Percentiles rank a stretch among this genome's conserved stretches.
Conservation (phyloP, 2,329 filamentous ascomycete genomes). For the Clonostachys rhizophaga region DNA sequence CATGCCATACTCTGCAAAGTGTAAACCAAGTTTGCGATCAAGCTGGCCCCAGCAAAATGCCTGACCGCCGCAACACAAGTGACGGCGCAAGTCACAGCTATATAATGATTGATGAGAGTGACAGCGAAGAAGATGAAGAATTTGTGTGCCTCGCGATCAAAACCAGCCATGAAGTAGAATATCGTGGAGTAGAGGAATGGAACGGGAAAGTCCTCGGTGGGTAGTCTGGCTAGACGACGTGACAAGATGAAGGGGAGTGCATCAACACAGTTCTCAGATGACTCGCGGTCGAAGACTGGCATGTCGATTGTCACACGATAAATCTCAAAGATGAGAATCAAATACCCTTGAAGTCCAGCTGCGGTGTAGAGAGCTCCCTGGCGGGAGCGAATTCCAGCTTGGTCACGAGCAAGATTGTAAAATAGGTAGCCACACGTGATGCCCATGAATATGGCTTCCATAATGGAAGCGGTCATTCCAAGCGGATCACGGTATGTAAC, state of each 20-base stretch:
- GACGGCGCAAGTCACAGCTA: constrained; percentile 67
- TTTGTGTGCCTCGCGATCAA: constrained; percentile 55
- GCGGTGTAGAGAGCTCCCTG: constrained; percentile 70
- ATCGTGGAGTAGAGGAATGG: constrained; percentile 67
- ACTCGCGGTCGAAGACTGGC: constrained; percentile 70
- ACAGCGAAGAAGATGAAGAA: constrained; percentile 72
- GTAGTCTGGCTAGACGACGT: constrained; percentile 61
- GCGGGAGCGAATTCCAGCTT: constrained; percentile 68
- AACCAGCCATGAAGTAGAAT: constrained; percentile 76
- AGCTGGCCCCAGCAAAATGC: constrained; percentile 64
- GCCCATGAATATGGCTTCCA: constrained; percentile 68
- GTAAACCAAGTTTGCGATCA: constrained; percentile 69
- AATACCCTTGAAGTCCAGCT: constrained; percentile 68
- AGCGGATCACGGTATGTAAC: constrained; percentile 74
- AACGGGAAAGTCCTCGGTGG: constrained; percentile 69
- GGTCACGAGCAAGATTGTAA: constrained; percentile 57
- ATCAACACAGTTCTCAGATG: constrained; percentile 66
- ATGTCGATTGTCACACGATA: constrained; percentile 74
- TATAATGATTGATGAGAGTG: constrained; percentile 66
- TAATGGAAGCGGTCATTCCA: constrained; percentile 65
- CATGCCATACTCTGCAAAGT: constrained; percentile 72
- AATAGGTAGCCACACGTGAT: constrained; percentile 73
- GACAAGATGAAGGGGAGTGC: constrained; percentile 67
- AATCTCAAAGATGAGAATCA: constrained; percentile 71
- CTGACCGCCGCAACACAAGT: constrained; percentile 61